These are phyloP conservation scores for Platanthera zijinensis DNA, from an alignment of 106 monocot species.

Conservation along the genomic window DNA sequence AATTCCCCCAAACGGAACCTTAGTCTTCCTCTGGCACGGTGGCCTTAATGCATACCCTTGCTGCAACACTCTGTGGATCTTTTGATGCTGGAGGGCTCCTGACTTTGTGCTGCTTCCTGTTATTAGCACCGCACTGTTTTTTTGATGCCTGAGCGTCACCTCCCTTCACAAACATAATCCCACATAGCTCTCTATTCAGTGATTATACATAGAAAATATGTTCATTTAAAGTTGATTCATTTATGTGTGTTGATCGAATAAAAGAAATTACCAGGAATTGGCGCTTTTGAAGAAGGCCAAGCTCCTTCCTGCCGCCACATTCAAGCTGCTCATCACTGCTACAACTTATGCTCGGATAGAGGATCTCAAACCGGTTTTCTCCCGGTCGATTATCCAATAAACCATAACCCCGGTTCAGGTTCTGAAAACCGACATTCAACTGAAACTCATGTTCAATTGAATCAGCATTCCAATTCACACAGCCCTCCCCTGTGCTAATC, in stretches of 20 bases:
- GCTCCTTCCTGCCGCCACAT: not conserved
- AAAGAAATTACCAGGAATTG: not conserved
- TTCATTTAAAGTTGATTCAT: not conserved
- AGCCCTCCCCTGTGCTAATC: constrained; percentile 23
- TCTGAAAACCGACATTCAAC: not conserved
- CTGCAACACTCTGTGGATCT: constrained; percentile 90
- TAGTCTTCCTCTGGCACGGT: too few relatives aligned
- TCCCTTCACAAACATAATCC: constrained; percentile 25
- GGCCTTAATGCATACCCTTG: constrained; percentile 44
- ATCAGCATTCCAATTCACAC: constrained; percentile 30
- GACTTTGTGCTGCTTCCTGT: constrained; percentile 42
- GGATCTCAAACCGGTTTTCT: constrained; percentile 32
- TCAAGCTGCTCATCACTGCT: not conserved
- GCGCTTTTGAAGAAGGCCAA: not conserved
- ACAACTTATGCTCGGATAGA: constrained; percentile 15
- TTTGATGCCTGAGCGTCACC: constrained; percentile 36
- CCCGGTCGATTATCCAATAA: not conserved
- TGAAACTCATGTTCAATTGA: constrained; percentile 12
- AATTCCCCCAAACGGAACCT: too few relatives aligned
- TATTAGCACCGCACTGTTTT: constrained; percentile 41
- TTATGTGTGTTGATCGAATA: not conserved
- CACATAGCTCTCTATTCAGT: not conserved
- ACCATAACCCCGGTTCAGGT: not conserved
- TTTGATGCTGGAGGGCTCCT: constrained; percentile 36
- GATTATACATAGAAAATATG: not conserved